phyloP scores from a whole-genome alignment of 2,329 filamentous ascomycete genomes.

The Cadophora sp. region DNA sequence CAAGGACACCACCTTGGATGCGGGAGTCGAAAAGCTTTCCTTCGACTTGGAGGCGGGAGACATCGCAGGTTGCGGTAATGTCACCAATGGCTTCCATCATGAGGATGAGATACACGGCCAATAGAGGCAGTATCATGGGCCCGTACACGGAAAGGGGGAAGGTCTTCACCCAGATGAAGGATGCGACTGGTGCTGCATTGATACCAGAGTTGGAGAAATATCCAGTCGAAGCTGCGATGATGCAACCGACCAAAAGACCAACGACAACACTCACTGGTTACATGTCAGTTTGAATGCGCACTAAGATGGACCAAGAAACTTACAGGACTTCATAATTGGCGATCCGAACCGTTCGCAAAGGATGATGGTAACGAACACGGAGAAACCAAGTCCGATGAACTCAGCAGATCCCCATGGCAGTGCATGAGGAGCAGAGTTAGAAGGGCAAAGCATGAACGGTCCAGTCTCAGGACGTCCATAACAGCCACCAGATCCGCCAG shows the following conservation, averaged over 20 bases:
- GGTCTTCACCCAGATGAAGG: constrained; percentile 81
- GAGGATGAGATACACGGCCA: constrained; percentile 74
- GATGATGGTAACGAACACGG: constrained; percentile 80
- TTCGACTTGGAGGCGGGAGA: constrained; percentile 76
- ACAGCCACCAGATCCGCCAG: constrained; percentile 72
- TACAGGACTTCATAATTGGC: constrained; percentile 74
- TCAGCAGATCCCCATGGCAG: constrained; percentile 81
- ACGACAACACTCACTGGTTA: constrained; percentile 62
- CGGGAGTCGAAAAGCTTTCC: constrained; percentile 75
- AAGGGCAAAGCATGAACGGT: constrained; percentile 70
- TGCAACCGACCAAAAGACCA: constrained; percentile 77
- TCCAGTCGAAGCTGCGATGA: constrained; percentile 77
- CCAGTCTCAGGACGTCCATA: constrained; percentile 52
- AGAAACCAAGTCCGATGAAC: constrained; percentile 81
- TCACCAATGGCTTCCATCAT: constrained; percentile 83
- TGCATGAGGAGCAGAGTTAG: constrained; percentile 71
- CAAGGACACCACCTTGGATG: constrained; percentile 80
- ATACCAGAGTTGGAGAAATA: constrained; percentile 81
- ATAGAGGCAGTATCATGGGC: constrained; percentile 73
- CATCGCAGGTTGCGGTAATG: constrained; percentile 82
- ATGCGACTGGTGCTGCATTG: constrained; percentile 71
- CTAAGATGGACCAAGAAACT: not conserved
- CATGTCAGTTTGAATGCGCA: not conserved
- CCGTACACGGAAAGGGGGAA: constrained; percentile 76
- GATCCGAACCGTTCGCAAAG: constrained; percentile 81